Evolutionary conservation across 2,329 filamentous ascomycete species (phyloP).

Genomic region (Talaromyces sp.): DNA sequence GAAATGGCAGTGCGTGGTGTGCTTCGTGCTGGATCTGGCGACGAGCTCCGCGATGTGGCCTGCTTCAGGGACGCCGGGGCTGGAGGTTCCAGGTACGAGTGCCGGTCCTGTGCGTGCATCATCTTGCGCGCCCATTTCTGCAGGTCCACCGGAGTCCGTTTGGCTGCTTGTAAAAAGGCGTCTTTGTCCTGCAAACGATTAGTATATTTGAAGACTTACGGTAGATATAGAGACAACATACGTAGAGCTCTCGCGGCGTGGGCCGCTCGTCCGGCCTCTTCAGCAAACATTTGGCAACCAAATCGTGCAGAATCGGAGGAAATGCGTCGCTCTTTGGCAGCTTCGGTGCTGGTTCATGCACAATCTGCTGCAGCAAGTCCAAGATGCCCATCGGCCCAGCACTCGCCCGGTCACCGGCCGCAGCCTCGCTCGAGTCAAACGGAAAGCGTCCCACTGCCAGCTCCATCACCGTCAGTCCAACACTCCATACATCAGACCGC

Average conservation of each 20-base stretch:
- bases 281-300: conserved; percentile 91
- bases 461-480: conserved; percentile 93
- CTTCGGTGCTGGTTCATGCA: conserved; percentile 88
- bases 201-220: background rate
- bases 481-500: conserved; percentile 98
- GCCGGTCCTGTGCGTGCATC: conserved; percentile 93
- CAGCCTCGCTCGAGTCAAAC: conserved; percentile 77
- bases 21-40: conserved; percentile 12
- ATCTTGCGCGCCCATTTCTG: conserved; percentile 89
- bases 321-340: conserved; percentile 97
- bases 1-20: conserved; percentile 34
- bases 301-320: conserved; percentile 88
- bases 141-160: conserved; percentile 90
- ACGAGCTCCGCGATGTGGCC: conserved; percentile 10
- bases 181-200: conserved; percentile 67
- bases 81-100: conserved; percentile 83
- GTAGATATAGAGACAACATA: conserved; percentile 44
- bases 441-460: conserved; percentile 96
- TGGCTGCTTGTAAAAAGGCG: conserved; percentile 91
- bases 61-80: conserved; percentile 65
- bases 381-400: conserved; percentile 85
- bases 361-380: conserved; percentile 93
- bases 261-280: conserved; percentile 86
- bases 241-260: conserved; percentile 88
- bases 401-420: conserved; percentile 62